Evolutionary conservation across 805 yeast species (phyloP), one percentile per base, ranked within the genome.

Genomic region (Teunomyces tritomae): DNA sequence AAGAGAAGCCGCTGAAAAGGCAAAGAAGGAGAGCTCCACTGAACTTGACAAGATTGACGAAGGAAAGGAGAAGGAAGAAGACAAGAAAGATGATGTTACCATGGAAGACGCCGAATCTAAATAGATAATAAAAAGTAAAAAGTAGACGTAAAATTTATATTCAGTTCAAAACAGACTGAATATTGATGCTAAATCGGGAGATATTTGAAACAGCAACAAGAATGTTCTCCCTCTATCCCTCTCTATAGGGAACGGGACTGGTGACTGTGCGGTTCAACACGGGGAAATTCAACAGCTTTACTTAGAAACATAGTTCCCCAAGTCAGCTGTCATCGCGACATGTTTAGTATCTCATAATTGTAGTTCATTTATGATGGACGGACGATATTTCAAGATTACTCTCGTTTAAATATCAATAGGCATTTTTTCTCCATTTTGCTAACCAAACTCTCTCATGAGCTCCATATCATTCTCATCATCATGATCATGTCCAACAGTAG

Each of bases 1-100:
- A 55, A 79, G 91, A 62, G 84, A 82, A 56, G 76, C 80, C 28
- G 64, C 65, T 3, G 75, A 70, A 33, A 58, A 60, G 49, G 59
- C 62, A 11, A 56, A 57, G 29, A 55, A 60, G 24, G 61, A 54
- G 20, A 34, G 42, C n/a, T 20, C 46, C 29, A 55, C 49, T 10
- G 61, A 62, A 30, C 61, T 67, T 53, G 67, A 64, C 36, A 67
- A 65, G 52, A 70, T 68, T 46, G 70, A 67, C 28, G 64, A 52
- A 49, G 60, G 49, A 26, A 51, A 50, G 33, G 60, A 58, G 44
- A 53, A 57, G 43, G 52, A 57, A 50, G 52, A 48, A 35, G 49
- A 53, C 54, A 20, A 26, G 29, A 32, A 42, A 16, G 45, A 42
- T 30, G 55, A 51, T 36, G 47, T 36, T 16, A 43, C 37, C 39